Conservation (phyloP, 2,329 filamentous ascomycete genomes). For the Parasarocladium wereldwijsianum region DNA sequence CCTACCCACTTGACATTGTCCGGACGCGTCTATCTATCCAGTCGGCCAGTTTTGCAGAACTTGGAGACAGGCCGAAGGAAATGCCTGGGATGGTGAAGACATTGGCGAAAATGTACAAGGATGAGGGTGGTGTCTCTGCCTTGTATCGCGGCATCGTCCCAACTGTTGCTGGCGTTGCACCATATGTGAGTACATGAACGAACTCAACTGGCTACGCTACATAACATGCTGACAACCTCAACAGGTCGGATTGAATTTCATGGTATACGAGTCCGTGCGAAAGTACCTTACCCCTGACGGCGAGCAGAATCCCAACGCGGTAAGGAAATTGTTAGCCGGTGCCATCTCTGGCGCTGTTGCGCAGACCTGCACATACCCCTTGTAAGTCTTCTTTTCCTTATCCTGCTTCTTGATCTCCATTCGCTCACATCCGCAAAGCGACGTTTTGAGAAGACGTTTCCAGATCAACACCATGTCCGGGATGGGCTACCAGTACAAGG, state of each 20-base stretch:
- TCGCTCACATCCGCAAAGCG: slow-evolving; percentile 33
- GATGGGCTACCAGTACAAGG: slow-evolving; percentile 92
- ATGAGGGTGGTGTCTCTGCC: slow-evolving; percentile 70
- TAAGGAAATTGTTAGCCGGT: slow-evolving; percentile 75
- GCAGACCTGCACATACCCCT: slow-evolving; percentile 96
- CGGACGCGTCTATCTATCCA: slow-evolving; percentile 94
- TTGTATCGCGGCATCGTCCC: slow-evolving; percentile 92
- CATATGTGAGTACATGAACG: slow-evolving; percentile 48
- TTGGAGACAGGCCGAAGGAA: slow-evolving; percentile 49
- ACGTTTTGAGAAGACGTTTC: slow-evolving; percentile 84
- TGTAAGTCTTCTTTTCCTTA: slow-evolving; percentile 43
- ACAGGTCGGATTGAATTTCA: slow-evolving; percentile 90
- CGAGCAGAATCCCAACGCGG: slow-evolving; percentile 63
- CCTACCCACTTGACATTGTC: slow-evolving; percentile 95
- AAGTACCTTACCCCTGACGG: slow-evolving; percentile 77
- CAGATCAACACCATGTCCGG: slow-evolving; percentile 99
- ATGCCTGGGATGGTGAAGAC: slow-evolving; percentile 89
- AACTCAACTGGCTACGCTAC: background rate
- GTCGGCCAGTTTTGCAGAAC: slow-evolving; percentile 79
- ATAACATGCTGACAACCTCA: slow-evolving; percentile 5
- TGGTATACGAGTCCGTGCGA: slow-evolving; percentile 88
- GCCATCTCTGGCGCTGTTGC: slow-evolving; percentile 93
- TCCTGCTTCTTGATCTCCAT: background rate
- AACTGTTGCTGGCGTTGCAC: slow-evolving; percentile 87
- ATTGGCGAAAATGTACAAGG: slow-evolving; percentile 71